Evolutionary conservation across 2,329 filamentous ascomycete species (phyloP).

Genomic region (Trichophyton mentagrophytes): DNA sequence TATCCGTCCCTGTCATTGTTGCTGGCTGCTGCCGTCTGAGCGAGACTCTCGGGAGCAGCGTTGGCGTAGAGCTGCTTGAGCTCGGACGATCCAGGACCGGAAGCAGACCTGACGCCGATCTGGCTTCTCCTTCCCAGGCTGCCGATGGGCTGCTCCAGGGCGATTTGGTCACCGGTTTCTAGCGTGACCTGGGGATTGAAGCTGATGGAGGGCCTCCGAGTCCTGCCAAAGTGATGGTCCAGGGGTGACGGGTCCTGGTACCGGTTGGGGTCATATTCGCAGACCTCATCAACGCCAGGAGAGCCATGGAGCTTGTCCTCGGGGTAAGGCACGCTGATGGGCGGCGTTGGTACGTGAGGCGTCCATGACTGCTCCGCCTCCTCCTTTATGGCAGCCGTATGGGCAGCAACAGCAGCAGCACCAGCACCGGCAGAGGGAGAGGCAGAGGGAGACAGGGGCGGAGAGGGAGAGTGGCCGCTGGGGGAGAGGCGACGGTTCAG

Average conservation of each 20-base stretch:
- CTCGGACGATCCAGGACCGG: neutral
- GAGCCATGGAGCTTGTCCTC: conserved; percentile 20
- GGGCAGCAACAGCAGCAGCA: neutral
- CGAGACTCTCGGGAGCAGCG: neutral
- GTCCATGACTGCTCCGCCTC: conserved; percentile 3
- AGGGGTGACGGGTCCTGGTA: conserved; percentile 27
- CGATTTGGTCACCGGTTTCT: conserved; percentile 28
- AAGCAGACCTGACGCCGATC: neutral
- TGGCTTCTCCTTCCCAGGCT: conserved; percentile 1
- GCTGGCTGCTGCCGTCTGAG: neutral
- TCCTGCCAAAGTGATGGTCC: conserved; percentile 28
- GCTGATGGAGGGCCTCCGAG: conserved; percentile 30
- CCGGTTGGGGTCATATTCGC: conserved; percentile 22
- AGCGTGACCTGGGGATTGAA: conserved; percentile 31
- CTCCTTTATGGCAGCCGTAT: neutral
- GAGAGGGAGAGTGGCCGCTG: neutral
- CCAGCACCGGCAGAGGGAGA: neutral
- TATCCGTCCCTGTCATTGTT: neutral
- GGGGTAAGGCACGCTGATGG: conserved; percentile 31
- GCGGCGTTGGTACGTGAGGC: conserved; percentile 10
- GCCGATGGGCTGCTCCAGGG: conserved; percentile 28
- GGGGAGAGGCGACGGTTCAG: neutral
- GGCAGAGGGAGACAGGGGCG: neutral
- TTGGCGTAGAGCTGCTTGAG: neutral
- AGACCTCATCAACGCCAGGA: conserved; percentile 15